A percentile compares a stretch with the other conserved stretches of the same genome.
Conservation (phyloP, 2,329 filamentous ascomycete genomes). For the Penicillium hesseltinei region DNA sequence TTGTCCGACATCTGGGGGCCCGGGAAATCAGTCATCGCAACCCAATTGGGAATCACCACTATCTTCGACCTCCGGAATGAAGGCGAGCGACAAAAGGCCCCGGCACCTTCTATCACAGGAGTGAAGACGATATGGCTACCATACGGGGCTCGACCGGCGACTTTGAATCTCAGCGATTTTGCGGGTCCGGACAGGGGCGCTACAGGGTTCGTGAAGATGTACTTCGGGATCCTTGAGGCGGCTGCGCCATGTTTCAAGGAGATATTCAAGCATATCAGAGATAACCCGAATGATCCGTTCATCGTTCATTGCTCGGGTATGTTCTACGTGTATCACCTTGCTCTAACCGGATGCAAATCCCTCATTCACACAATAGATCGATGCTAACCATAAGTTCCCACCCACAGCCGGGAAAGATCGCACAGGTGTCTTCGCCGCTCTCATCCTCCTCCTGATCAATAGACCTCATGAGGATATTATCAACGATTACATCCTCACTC, state of each 20-base stretch:
- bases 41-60: constrained; percentile 57
- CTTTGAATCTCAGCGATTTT: constrained; percentile 23
- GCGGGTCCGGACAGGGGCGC: constrained; percentile 57
- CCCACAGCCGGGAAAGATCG: constrained; percentile 72
- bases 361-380: neutral
- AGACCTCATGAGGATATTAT: constrained; percentile 59
- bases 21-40: constrained; percentile 53
- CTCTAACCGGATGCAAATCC: neutral
- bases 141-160: constrained; percentile 51
- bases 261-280: constrained; percentile 60
- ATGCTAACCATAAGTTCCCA: neutral
- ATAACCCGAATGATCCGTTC: constrained; percentile 49
- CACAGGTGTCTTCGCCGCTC: constrained; percentile 68
- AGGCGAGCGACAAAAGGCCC: constrained; percentile 42
- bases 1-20: constrained; percentile 56
- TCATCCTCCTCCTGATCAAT: constrained; percentile 64
- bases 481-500: constrained; percentile 58
- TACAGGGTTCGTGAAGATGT: constrained; percentile 64
- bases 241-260: constrained; percentile 57
- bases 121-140: constrained; percentile 52
- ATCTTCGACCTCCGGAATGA: constrained; percentile 68
- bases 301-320: constrained; percentile 62
- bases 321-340: neutral
- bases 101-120: constrained; percentile 54
- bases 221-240: constrained; percentile 65